Evolutionary conservation across 768 basidiomycete species (phyloP), one percentile per base, ranked within the genome.

Genomic region (Paxillus rubicundulus): DNA sequence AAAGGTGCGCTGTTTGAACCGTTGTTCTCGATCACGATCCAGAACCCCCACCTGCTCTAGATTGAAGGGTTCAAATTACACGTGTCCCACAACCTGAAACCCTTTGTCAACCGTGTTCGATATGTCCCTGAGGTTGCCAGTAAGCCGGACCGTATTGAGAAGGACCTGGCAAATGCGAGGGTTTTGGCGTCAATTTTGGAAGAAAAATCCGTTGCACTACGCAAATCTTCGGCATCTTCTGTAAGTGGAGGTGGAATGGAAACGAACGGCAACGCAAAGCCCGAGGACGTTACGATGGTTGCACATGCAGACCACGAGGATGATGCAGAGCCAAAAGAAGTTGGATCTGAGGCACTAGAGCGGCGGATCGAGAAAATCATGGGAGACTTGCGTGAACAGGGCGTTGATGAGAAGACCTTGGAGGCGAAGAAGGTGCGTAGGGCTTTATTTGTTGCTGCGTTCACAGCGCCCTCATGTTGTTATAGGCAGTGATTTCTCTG

Each of bases 21-120:
- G n/a, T 33, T 36, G 39, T 36, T 30, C 28, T 51, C 45, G 28
- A 36, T 48, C 45, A 38, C 28, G n/a, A 20, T 53, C 49, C 12
- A 33, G 33, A 45, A 50, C 47, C 41, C 41, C 51, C 28, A 50
- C 55, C 20, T 56, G 51, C 20, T 44, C 45, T 61, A 97, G 94
- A 91, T 98, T 65, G 92, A 95, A 67, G 90, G 88, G 50, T 97
- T 98, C 77, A 95, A 92, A 64, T 76, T 97, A 46, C 93, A 96
- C 70, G 87, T 94, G 61, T 82, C 87, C 32, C 91, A 90, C 66
- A 89, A 84, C 63, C 75, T 80, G 44, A 85, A 82, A 57, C 87
- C 91, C 28, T 89, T 89, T 71, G 79, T 84, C 51, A 88, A 87
- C 62, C 79, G 86, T 57, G 73, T 91, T 52, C 86, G 92, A 43